A percentile compares a stretch with the other conserved stretches of the same genome.
Conservation (phyloP, 1,139 yeast species). For the Yamadazyma songkhlaensis region DNA sequence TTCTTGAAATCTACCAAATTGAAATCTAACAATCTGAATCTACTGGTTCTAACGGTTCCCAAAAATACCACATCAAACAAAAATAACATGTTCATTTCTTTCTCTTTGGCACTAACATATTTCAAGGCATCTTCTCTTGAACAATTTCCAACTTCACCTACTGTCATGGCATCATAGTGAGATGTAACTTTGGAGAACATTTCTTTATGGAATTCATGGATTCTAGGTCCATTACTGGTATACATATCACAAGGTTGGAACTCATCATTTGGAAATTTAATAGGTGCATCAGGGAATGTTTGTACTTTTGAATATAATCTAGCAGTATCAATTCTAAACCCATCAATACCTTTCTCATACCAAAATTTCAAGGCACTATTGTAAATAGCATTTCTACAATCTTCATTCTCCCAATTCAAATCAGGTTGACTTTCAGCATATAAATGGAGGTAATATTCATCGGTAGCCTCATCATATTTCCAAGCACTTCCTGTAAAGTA, state of each 20-base stretch:
- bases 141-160: conserved; percentile 54
- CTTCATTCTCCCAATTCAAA: conserved; percentile 59
- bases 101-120: conserved; percentile 47
- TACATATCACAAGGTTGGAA: conserved; percentile 39
- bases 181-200: conserved; percentile 45
- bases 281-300: conserved; percentile 50
- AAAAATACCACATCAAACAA: conserved; percentile 47
- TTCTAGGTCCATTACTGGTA: conserved; percentile 49
- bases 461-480: conserved; percentile 52
- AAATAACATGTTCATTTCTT: conserved; percentile 54
- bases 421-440: conserved; percentile 58
- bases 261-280: conserved; percentile 37
- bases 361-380: conserved; percentile 50
- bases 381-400: conserved; percentile 51
- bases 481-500: conserved; percentile 56
- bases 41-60: conserved; percentile 35
- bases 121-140: conserved; percentile 40
- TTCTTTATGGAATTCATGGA: conserved; percentile 58
- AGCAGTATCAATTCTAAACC: conserved; percentile 59
- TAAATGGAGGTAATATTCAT: conserved; percentile 53
- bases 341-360: conserved; percentile 58
- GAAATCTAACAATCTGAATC: conserved; percentile 36
- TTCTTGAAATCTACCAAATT: conserved; percentile 42
- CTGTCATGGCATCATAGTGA: conserved; percentile 55
- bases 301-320: conserved; percentile 53